Evolutionary conservation across 2,329 filamentous ascomycete species (phyloP).

Genomic region (Ophiostoma sp.): DNA sequence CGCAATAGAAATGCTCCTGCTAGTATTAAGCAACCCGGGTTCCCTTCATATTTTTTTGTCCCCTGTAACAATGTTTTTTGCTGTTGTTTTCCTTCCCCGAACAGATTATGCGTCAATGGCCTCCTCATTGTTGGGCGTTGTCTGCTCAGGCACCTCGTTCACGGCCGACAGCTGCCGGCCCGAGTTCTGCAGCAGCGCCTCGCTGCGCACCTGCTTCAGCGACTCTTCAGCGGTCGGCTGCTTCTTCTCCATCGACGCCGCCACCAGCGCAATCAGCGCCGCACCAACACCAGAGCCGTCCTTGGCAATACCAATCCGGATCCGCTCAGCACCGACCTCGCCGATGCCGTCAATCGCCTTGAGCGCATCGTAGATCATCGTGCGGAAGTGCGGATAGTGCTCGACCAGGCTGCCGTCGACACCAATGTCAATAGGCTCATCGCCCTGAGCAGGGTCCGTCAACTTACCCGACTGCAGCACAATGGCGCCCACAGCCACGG

Average conservation of each 20-base stretch:
- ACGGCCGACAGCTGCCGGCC: conserved; percentile 35
- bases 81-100: neutral
- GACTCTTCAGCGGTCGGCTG: conserved; percentile 39
- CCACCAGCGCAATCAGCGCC: conserved; percentile 89
- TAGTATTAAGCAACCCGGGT: neutral
- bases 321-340: conserved; percentile 73
- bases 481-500: conserved; percentile 82
- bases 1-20: conserved; percentile 10
- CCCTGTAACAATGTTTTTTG: neutral
- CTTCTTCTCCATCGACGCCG: conserved; percentile 66
- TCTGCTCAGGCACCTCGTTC: conserved; percentile 31
- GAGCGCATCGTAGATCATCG: conserved; percentile 82
- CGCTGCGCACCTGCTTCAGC: conserved; percentile 44
- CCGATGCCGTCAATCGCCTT: conserved; percentile 76
- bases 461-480: conserved; percentile 79
- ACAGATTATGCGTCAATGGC: neutral
- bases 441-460: conserved; percentile 53
- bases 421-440: conserved; percentile 81
- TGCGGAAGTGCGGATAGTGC: conserved; percentile 91
- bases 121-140: conserved; percentile 19
- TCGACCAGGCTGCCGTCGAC: conserved; percentile 94
- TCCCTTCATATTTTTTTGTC: neutral
- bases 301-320: conserved; percentile 94
- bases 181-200: conserved; percentile 35
- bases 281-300: conserved; percentile 96